Evolutionary conservation across 2,329 filamentous ascomycete species (phyloP).

Genomic region (Aureobasidium sp.): DNA sequence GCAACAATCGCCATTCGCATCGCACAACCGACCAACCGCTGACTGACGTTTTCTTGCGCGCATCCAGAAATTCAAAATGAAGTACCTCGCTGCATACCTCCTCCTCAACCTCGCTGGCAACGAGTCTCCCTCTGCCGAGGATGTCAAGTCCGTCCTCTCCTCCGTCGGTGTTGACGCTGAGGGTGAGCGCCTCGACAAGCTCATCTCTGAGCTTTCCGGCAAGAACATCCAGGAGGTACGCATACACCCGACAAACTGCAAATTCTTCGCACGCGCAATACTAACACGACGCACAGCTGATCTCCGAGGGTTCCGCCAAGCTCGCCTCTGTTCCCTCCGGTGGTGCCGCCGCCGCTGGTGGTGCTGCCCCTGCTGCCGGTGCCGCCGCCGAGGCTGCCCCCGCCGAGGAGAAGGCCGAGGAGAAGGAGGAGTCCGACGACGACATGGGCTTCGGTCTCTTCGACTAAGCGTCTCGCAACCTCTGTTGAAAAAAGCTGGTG

Average conservation of each 20-base stretch:
- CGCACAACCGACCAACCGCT: neutral
- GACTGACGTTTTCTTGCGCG: conserved; percentile 4
- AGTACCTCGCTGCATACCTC: conserved; percentile 99
- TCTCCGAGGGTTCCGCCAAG: conserved; percentile 81
- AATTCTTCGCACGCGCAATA: neutral
- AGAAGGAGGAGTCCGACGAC: conserved; percentile 71
- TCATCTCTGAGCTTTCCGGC: conserved; percentile 84
- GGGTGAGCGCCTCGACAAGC: conserved; percentile 71
- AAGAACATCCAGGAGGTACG: conserved; percentile 88
- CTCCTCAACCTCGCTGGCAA: conserved; percentile 93
- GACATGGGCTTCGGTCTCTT: conserved; percentile 70
- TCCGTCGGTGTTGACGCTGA: conserved; percentile 95
- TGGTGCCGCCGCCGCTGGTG: conserved; percentile 62
- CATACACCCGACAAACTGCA: conserved; percentile 28
- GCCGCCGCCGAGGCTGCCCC: conserved; percentile 51
- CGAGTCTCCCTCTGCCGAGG: conserved; percentile 70
- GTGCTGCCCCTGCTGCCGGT: conserved; percentile 55
- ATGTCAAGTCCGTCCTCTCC: conserved; percentile 82
- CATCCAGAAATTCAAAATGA: conserved; percentile 63
- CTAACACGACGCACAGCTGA: conserved; percentile 56
- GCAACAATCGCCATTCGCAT: neutral
- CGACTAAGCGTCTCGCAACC: conserved; percentile 40
- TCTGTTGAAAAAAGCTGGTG: conserved; percentile 3
- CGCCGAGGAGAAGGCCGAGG: conserved; percentile 54
- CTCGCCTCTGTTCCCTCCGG: conserved; percentile 96